Evolutionary conservation across 345 rosid species (phyloP), one percentile per base, ranked within the genome.

Genomic region (Eucalyptus urophylla): DNA sequence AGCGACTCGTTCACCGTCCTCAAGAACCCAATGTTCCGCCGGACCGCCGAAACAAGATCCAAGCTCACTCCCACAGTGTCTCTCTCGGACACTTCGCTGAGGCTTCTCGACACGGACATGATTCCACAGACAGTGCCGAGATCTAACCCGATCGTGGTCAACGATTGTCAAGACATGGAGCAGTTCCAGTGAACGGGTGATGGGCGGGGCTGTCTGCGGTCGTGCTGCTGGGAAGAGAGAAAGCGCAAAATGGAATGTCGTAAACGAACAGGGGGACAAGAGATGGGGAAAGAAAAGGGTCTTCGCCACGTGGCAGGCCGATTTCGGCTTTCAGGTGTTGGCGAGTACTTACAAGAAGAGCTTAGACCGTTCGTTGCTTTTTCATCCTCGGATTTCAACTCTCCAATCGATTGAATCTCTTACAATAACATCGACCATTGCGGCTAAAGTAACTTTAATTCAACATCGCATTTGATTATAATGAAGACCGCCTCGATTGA

Each of bases 21-120:
- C 90, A 97, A 91, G 87, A 97, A 93, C 87, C 91, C 92, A 37
- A 95, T 88, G 91, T 91, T 94, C 51, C 95, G 90, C 87, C 96
- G 93, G 2, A 96, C 96, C 21, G 96, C 98, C 49, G 97, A 92
- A 1, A 96, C 97, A 37, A 96, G 94, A 93, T 97, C 98, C 87
- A 94, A 87, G 58, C 95, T 87, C 86, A 95, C 54, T 69, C 93
- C 93, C 14, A 93, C 72, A 56, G 95, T 89, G 12, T 95, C 94
- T 12, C 90, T 62, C 89, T 94, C 97, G 25, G 97, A 94, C 76
- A 95, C 92, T 90, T 95, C 96, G 89, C 97, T 93, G 88, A 96
- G 94, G 86, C 95, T 93, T 56, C 96, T 93, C 1, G 94, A 80
- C 25, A 91, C 92, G 86, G 90, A 62, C 58, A 89, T 91, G 91